Conservation (phyloP, 257 asterid species). For the Solanum okadae region DNA sequence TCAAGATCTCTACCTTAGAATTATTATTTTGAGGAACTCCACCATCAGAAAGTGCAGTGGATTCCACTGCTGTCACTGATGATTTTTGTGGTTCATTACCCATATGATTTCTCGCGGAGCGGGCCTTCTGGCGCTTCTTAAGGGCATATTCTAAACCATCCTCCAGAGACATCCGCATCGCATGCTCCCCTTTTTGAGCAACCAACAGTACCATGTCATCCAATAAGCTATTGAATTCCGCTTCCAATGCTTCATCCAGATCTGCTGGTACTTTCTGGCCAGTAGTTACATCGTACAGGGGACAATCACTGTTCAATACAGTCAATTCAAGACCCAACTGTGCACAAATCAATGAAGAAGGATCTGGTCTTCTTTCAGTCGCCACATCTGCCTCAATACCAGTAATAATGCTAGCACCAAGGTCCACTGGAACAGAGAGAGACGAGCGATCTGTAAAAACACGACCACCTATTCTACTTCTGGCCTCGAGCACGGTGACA, state of each 20-base stretch:
- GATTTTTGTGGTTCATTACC: slow-evolving; percentile 21
- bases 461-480: slow-evolving; percentile 96
- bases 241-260: slow-evolving; percentile 86
- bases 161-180: slow-evolving; percentile 84
- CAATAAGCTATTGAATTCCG: slow-evolving; percentile 80
- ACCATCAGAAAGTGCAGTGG: slow-evolving; percentile 17
- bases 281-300: slow-evolving; percentile 80
- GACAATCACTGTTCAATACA: slow-evolving; percentile 92
- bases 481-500: slow-evolving; percentile 83
- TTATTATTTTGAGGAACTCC: slow-evolving; percentile 18
- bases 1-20: slow-evolving; percentile 38
- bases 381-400: slow-evolving; percentile 98
- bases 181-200: slow-evolving; percentile 85
- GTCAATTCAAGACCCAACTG: slow-evolving; percentile 96
- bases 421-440: slow-evolving; percentile 96
- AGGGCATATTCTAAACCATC: slow-evolving; percentile 91
- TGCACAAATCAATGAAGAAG: slow-evolving; percentile 88
- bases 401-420: slow-evolving; percentile 99
- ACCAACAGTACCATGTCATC: slow-evolving; percentile 91
- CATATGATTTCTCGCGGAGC: slow-evolving; percentile 12
- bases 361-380: slow-evolving; percentile 97
- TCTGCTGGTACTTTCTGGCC: slow-evolving; percentile 81
- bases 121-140: slow-evolving; percentile 40
- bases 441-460: slow-evolving; percentile 85
- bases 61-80: slow-evolving; percentile 15